Evolutionary conservation across 2,329 filamentous ascomycete species (phyloP), one percentile per base, ranked within the genome.

Genomic region (Fusarium continuum): DNA sequence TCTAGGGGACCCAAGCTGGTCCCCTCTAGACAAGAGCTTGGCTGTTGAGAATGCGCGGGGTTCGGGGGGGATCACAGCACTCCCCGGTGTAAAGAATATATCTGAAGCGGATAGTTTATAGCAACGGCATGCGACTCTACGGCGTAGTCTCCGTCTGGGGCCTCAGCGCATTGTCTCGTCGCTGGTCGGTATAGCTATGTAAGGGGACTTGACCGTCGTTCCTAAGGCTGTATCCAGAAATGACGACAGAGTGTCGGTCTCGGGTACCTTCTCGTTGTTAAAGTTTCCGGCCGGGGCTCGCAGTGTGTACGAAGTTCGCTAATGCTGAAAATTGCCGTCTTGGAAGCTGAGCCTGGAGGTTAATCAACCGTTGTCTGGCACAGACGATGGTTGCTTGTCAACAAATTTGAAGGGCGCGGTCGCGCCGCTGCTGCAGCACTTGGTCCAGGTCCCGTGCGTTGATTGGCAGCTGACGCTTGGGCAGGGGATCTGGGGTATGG

Each of bases 1-100:
- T 65, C 65, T 63, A 68, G 75, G 76, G 76, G 76, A 76, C 75
- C 76, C 61, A 60, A 44, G 55, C 32, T 67, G 75, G 76, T 72
- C 74, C 75, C 75, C 76, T 71, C 50, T 59, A 41, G 67, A 49
- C 54, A 50, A 48, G 51, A 53, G 48, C 51, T 65, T 70, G 57
- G 59, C 60, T 52, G 51, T 61, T 51, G 60, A 61, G 60, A 67
- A 70, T 72, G 70, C 72, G 73, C 70, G 70, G 49, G 64, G 60
- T 39, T 65, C 34, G 46, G 52, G 49, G 39, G 41, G 56, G 47
- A 60, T 64, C 53, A 49, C 14, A 45, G 32, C 28, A 61, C 34
- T 48, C 59, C 40, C 36, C 31, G 44, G 25, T 25, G 40, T 49
- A 41, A 51, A 19, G 45, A 43, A 28, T 22, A 32, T 43, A 52